Conservation (phyloP, 768 basidiomycete species). For the Lactarius trivialis region DNA sequence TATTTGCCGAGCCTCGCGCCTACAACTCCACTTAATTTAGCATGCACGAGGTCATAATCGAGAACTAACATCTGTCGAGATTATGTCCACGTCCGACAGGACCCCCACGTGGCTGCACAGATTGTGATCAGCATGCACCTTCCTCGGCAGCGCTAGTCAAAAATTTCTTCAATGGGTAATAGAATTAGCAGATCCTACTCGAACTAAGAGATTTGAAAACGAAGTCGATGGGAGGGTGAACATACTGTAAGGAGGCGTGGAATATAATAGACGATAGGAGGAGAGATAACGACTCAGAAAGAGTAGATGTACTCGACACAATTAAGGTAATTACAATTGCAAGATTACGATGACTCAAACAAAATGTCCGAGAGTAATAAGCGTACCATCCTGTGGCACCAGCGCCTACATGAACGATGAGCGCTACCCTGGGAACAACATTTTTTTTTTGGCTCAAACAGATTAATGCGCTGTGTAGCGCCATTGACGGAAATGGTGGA, state of each 20-base stretch:
- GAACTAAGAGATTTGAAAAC: neutral
- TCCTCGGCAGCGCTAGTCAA: neutral
- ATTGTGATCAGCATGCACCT: conserved; percentile 5
- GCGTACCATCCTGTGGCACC: neutral
- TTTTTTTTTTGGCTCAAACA: neutral
- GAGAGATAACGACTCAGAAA: neutral
- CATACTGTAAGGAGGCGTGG: neutral
- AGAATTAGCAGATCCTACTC: conserved; percentile 10
- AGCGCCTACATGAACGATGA: neutral
- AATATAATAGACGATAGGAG: neutral
- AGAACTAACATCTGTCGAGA: neutral
- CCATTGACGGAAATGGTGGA: neutral
- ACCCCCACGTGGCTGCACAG: neutral
- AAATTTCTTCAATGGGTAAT: neutral
- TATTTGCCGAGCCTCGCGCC: neutral
- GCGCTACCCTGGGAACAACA: neutral
- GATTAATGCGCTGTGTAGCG: neutral
- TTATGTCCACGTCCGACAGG: neutral
- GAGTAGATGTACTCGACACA: conserved; percentile 6
- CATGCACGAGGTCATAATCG: neutral
- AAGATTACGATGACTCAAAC: neutral
- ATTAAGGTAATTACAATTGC: conserved; percentile 5
- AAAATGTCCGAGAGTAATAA: neutral
- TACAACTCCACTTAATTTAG: neutral
- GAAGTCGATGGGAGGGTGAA: neutral